A percentile compares a stretch with the other conserved stretches of the same genome.
These are phyloP conservation scores for Centaurea solstitialis DNA, from an alignment of 129 eudicot genomes.

Conservation along the genomic window DNA sequence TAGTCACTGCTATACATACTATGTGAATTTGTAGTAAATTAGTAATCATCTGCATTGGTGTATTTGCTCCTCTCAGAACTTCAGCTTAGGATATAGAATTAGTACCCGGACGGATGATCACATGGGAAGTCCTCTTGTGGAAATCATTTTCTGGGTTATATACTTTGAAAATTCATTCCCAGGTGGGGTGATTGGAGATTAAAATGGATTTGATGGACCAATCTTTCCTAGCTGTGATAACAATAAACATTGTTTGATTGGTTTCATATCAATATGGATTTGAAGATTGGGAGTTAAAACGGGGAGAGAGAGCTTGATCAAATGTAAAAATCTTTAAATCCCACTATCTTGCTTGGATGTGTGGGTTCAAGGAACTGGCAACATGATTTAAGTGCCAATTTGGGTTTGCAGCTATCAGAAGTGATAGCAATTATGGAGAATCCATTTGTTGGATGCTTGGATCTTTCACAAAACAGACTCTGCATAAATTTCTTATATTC, in stretches of 20 bases:
- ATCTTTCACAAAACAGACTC: background rate
- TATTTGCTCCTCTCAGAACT: background rate
- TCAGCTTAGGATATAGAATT: background rate
- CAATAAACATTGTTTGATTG: background rate
- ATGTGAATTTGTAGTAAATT: background rate
- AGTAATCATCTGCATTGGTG: background rate
- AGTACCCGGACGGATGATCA: background rate
- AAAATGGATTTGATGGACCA: background rate
- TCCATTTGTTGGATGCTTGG: background rate
- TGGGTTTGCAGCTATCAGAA: background rate
- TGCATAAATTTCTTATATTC: background rate
- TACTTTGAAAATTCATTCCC: background rate
- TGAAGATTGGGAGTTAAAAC: background rate
- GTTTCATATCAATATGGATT: background rate
- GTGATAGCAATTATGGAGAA: background rate
- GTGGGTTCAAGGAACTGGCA: background rate
- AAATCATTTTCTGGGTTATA: background rate
- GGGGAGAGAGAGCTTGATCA: background rate
- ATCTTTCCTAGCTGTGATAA: background rate
- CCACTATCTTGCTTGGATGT: background rate
- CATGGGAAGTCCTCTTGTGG: background rate
- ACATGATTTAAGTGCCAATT: background rate
- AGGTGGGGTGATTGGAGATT: background rate
- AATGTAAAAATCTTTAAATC: background rate
- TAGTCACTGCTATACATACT: background rate